Base-by-base conservation (phyloP, 371 early-diverging fungal genomes). In the Mucor irregularis region DNA sequence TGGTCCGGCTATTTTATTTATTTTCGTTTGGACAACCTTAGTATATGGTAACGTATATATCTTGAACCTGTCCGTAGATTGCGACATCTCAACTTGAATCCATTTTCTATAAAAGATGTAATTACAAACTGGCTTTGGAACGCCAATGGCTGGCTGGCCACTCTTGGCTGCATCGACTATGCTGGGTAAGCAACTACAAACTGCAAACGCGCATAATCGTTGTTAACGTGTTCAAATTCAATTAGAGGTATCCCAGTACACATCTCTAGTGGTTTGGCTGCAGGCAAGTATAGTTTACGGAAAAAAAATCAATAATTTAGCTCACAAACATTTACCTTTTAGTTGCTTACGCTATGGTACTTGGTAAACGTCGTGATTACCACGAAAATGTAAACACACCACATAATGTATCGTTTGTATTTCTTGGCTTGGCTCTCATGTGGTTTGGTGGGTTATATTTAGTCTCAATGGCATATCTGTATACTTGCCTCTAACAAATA, bases 391-490 rank as follows among this genome's bases (percentile, higher is more conserved):
- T 82, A 22, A 78, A 75, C 45, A 80, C 83, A 40, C 90, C 92
- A 19, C 91, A 92, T 65, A 91, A 90, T 73, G 84, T 91, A 28
- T 83, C 86, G 28, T 84, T 85, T 81, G 90, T 92, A 25, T 84
- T 90, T 58, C 79, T 94, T 22, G 94, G 93, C 4, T 78, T 86
- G 16, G 82, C 88, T 1, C 67, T 93, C 29, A 74, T 94, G 51
- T 91, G 91, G 88, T 93, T 91, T 68, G 93, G 91, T 48, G 87
- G 79, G 81, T n/a, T n/a, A n/a, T n/a, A n/a, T n/a, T n/a, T n/a
- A n/a, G n/a, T n/a, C n/a, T n/a, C n/a, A n/a, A n/a, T n/a, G n/a
- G n/a, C n/a, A n/a, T n/a, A n/a, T n/a, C n/a, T n/a, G n/a, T n/a
- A n/a, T n/a, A n/a, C n/a, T n/a, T n/a, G n/a, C n/a, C 3, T 31